Percentiles rank a stretch among this genome's conserved stretches.
Conservation (phyloP, 148 eudicot genomes). For the Amaranthus hypochondriacus region DNA sequence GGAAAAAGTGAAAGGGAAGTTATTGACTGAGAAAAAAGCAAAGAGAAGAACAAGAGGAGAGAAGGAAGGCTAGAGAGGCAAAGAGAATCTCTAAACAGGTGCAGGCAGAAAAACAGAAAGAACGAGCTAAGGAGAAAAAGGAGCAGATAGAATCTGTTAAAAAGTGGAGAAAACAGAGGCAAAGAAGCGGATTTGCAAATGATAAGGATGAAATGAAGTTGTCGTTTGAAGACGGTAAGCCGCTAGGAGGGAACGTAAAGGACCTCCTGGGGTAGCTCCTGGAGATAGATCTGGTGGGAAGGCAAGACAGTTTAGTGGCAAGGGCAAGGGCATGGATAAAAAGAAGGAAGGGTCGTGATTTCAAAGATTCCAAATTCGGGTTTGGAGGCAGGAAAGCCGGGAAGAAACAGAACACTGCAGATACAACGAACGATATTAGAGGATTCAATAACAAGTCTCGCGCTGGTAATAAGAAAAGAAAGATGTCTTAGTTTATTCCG, state of each 20-base stretch:
- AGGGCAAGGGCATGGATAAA: slow-evolving; percentile 44
- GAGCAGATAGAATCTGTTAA: slow-evolving; percentile 81
- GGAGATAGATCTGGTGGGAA: slow-evolving; percentile 92
- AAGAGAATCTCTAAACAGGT: slow-evolving; percentile 75
- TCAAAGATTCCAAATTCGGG: slow-evolving; percentile 66
- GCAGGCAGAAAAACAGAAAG: slow-evolving; percentile 74
- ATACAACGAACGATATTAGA: slow-evolving; percentile 62
- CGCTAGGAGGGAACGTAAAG: slow-evolving; percentile 50
- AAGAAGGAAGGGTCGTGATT: slow-evolving; percentile 58
- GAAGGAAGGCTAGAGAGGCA: slow-evolving; percentile 72
- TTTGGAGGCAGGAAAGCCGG: slow-evolving; percentile 83
- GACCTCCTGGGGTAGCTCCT: slow-evolving; percentile 53
- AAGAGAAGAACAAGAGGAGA: slow-evolving; percentile 86
- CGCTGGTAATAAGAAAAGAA: slow-evolving; percentile 52
- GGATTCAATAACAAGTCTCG: slow-evolving; percentile 38
- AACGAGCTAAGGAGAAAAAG: slow-evolving; percentile 76
- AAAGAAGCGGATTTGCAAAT: slow-evolving; percentile 59
- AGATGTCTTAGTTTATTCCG: slow-evolving; percentile 20
- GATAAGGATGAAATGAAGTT: slow-evolving; percentile 57
- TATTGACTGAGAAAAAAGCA: slow-evolving; percentile 68
- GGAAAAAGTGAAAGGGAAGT: slow-evolving; percentile 71
- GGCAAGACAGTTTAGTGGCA: slow-evolving; percentile 35
- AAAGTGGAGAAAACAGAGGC: slow-evolving; percentile 94
- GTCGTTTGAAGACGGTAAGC: slow-evolving; percentile 57
- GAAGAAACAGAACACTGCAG: slow-evolving; percentile 81